Conservation (phyloP, 805 yeast genomes). For the Hanseniaspora hatyaiensis region DNA sequence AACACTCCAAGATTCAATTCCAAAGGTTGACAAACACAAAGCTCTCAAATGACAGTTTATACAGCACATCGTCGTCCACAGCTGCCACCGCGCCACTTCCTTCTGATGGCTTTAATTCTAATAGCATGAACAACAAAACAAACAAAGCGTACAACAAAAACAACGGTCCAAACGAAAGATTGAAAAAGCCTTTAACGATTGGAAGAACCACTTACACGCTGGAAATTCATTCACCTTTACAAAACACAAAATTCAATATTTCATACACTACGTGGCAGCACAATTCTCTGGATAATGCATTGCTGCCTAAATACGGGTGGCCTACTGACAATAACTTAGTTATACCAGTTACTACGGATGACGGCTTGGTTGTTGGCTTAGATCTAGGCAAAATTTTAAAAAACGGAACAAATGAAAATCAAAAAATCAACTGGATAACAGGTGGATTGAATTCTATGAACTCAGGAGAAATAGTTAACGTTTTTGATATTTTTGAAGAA, state of each 20-base stretch:
- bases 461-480: slow-evolving; percentile 40
- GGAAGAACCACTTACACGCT: slow-evolving; percentile 67
- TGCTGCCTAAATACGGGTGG: slow-evolving; percentile 38
- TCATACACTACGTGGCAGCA: slow-evolving; percentile 87
- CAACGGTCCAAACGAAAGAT: no score
- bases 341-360: slow-evolving; percentile 9
- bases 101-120: slow-evolving; percentile 3
- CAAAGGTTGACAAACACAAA: slow-evolving; percentile 16
- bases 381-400: slow-evolving; percentile 1
- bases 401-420: slow-evolving; percentile 11
- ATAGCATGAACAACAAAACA: slow-evolving; percentile 19
- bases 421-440: slow-evolving; percentile 44
- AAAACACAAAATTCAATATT: slow-evolving; percentile 69
- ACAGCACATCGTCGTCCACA: neutral
- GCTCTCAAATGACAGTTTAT: neutral
- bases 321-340: slow-evolving; percentile 45
- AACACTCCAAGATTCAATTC: slow-evolving; percentile 22
- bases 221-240: slow-evolving; percentile 56
- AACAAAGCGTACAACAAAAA: no score
- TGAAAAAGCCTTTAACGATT: slow-evolving; percentile 39
- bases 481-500: slow-evolving; percentile 59
- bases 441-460: slow-evolving; percentile 13
- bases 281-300: slow-evolving; percentile 58
- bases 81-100: slow-evolving; percentile 11
- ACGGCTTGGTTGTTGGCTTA: slow-evolving; percentile 7